Percentiles rank a stretch among this genome's conserved stretches.
Evolutionary conservation across 441 rosid species (phyloP).

Genomic region (Aleurites moluccanus): DNA sequence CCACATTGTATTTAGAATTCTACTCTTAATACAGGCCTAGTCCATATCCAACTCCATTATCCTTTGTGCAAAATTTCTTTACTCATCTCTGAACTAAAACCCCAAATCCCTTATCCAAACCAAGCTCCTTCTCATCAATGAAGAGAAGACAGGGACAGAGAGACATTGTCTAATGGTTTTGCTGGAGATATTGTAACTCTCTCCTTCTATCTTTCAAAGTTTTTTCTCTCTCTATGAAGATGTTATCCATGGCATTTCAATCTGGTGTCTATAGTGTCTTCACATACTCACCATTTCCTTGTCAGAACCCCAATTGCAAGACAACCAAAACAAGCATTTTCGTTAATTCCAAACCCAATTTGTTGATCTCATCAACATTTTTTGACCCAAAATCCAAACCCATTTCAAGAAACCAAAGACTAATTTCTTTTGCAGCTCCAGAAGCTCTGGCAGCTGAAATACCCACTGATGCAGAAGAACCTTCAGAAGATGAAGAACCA

Average conservation of each 20-base stretch:
- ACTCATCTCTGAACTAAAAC: background rate
- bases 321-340: conserved; percentile 24
- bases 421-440: conserved; percentile 40
- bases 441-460: conserved; percentile 44
- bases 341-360: conserved; percentile 7
- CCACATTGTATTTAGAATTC: background rate
- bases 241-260: conserved; percentile 56
- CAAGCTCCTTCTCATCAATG: conserved; percentile 14
- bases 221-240: conserved; percentile 24
- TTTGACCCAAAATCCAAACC: conserved; percentile 26
- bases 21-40: background rate
- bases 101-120: conserved; percentile 45
- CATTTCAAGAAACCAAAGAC: conserved; percentile 37
- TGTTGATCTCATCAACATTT: conserved; percentile 2
- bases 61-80: background rate
- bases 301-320: conserved; percentile 22
- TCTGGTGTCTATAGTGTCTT: conserved; percentile 34
- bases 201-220: background rate
- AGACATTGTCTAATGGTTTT: conserved; percentile 9
- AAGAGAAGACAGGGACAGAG: background rate
- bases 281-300: conserved; percentile 30
- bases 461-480: conserved; percentile 26
- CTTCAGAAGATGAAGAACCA: conserved; percentile 12
- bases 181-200: background rate
- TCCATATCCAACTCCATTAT: background rate